Percentiles rank a stretch among this genome's conserved stretches.
phyloP scores from a whole-genome alignment of 108 stramenopile species.

The Thalassiosira profunda region DNA sequence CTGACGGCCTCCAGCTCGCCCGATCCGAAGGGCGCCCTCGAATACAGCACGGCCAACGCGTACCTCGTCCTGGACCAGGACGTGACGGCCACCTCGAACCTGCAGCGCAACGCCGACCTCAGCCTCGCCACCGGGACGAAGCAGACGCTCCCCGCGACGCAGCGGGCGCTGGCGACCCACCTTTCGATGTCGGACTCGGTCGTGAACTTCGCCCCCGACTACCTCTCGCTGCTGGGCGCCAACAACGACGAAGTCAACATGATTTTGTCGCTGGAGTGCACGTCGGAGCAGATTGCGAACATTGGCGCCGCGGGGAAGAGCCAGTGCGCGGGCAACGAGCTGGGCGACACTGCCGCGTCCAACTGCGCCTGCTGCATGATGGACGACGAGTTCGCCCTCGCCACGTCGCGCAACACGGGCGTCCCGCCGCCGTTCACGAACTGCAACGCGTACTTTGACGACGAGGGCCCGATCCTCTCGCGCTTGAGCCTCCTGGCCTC shows the following conservation, averaged over 20 bases:
- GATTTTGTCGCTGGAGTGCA: constrained; percentile 46
- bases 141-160: constrained; percentile 24
- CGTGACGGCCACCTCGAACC: constrained; percentile 36
- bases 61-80: constrained; percentile 55
- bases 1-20: constrained; percentile 29
- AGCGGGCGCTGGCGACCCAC: constrained; percentile 34
- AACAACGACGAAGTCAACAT: constrained; percentile 51
- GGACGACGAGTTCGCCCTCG: constrained; percentile 28
- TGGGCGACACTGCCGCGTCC: constrained; percentile 29
- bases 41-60: constrained; percentile 51
- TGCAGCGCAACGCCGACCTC: constrained; percentile 43
- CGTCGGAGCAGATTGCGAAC: constrained; percentile 52
- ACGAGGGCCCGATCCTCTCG: constrained; percentile 36
- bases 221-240: constrained; percentile 42
- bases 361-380: constrained; percentile 59
- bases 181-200: constrained; percentile 49
- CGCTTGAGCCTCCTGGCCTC: constrained; percentile 51
- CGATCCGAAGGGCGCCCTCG: constrained; percentile 44
- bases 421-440: constrained; percentile 25
- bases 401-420: constrained; percentile 28
- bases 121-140: constrained; percentile 30
- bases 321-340: constrained; percentile 35
- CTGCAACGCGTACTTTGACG: constrained; percentile 49
- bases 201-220: constrained; percentile 49
- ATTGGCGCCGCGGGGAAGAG: constrained; percentile 40